A percentile compares a stretch with the other conserved stretches of the same genome.
Conservation (phyloP, 1,139 yeast genomes). For the Hyphopichia burtonii region DNA sequence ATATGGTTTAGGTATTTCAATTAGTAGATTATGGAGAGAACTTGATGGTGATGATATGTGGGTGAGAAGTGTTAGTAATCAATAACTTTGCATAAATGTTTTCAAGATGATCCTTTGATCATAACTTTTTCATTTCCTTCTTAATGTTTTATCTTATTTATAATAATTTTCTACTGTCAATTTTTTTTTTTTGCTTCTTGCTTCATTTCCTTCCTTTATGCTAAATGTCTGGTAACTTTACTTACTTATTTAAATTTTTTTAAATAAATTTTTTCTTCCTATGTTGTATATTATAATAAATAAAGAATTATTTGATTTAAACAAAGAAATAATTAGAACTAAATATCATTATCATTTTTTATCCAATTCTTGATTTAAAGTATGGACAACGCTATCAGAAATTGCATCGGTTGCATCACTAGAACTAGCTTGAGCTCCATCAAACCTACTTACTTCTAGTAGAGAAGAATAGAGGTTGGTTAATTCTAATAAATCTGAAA, state of each 20-base stretch:
- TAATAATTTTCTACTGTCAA: background rate
- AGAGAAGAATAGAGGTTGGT: constrained; percentile 45
- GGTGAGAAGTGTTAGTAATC: constrained; percentile 26
- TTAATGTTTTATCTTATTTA: background rate
- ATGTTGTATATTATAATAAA: background rate
- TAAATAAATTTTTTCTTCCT: background rate
- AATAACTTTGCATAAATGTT: background rate
- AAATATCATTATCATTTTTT: background rate
- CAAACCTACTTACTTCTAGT: constrained; percentile 44
- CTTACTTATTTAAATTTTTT: background rate
- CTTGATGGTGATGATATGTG: constrained; percentile 41
- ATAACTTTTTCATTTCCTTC: background rate
- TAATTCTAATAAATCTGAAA: constrained; percentile 47
- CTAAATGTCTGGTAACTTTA: background rate
- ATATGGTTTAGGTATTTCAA: constrained; percentile 42
- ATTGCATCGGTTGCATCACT: background rate
- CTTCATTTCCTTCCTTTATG: background rate
- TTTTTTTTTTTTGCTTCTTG: background rate
- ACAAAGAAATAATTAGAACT: background rate
- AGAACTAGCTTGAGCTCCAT: constrained; percentile 6
- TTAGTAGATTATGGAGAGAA: constrained; percentile 46
- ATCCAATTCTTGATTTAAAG: constrained; percentile 4
- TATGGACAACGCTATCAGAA: constrained; percentile 4
- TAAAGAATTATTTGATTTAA: background rate
- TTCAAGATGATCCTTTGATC: too few species aligned